Conservation (phyloP, 805 yeast genomes). For the Jamesozyma spencerorum region DNA sequence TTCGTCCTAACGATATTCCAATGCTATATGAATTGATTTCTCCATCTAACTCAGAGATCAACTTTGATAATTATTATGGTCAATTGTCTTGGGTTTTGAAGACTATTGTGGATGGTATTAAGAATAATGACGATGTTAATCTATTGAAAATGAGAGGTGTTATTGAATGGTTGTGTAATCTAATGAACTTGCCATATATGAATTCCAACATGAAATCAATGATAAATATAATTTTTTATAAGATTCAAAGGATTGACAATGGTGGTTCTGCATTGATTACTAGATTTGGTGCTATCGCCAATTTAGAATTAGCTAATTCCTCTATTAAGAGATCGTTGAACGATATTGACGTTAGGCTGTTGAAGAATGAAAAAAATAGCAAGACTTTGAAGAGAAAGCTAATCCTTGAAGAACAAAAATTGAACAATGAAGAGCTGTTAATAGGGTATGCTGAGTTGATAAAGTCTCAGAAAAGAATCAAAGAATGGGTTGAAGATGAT, state of each 20-base stretch:
- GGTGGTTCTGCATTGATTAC: conserved; percentile 54
- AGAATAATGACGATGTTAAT: conserved; percentile 42
- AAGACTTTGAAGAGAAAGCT: conserved; percentile 23
- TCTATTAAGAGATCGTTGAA: conserved; percentile 8
- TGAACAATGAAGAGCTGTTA: conserved; percentile 29
- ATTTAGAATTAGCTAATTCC: conserved; percentile 28
- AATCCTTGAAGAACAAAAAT: conserved; percentile 37
- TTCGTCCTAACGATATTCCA: conserved; percentile 38
- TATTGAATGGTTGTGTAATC: conserved; percentile 58
- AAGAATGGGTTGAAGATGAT: conserved; percentile 55
- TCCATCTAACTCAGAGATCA: conserved; percentile 14
- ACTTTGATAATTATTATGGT: conserved; percentile 39
- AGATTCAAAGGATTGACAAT: conserved; percentile 43
- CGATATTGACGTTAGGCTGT: conserved; percentile 5
- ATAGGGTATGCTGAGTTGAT: conserved; percentile 25
- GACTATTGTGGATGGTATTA: conserved; percentile 39
- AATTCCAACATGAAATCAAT: conserved; percentile 33
- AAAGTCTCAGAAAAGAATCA: conserved; percentile 43
- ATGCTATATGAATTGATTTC: conserved; percentile 29
- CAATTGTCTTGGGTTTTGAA: conserved; percentile 61
- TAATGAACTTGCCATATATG: conserved; percentile 43
- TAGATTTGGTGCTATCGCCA: conserved; percentile 41
- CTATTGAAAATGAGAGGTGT: conserved; percentile 45
- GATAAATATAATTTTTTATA: conserved; percentile 36
- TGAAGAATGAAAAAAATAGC: conserved; percentile 11